Base-by-base conservation (phyloP, 805 yeast species). In the Candida orba region DNA sequence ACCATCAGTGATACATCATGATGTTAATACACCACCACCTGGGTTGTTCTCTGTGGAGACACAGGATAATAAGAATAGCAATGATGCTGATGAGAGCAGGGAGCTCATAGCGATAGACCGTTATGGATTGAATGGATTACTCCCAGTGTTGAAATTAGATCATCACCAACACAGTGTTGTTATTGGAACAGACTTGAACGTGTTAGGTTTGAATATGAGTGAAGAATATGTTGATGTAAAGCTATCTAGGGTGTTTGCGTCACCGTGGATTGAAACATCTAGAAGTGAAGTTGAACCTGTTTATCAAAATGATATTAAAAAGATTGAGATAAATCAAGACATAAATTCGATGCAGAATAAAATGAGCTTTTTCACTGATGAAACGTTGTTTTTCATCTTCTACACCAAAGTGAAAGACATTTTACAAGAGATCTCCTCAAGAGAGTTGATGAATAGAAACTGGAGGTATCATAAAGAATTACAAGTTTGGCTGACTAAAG, bases 391-490 rank as follows among this genome's bases (percentile, higher is more conserved):
- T 60, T 93, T 85, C 64, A 83, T 93, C 15, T 93, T 93, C 62
- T 93, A 93, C 64, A 85, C 95, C 51, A 88, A 81, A 69, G 96
- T 99, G 6, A 80, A 88, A 43, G 97, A 93, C 60, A 79, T 88
- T 4, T 70, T 91, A 60, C 99, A 93, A 64, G 99, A 93, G 61
- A 76, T 89, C 44, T 95, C 95, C 5, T 95, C 97, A 6, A 72
- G 91, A 46, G 98, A 91, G 62, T 74, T 93, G 53, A 87, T 88
- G 55, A 80, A 80, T 49, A 75, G 99, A 55, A 93, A 91, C 65
- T 93, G 99, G 99, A 76, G 98, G 52, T 93, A 86, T 59, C 99
- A 93, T 66, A 91, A 89, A 66, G 95, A 88, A 48, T 75, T 93
- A 44, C 95, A 90, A 67, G 89, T 93, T 41, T 93, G 99, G 99